These are phyloP conservation scores for Xanthoparmelia taractica DNA, from an alignment of 495 filamentous ascomycete genomes.

Conservation along the genomic window DNA sequence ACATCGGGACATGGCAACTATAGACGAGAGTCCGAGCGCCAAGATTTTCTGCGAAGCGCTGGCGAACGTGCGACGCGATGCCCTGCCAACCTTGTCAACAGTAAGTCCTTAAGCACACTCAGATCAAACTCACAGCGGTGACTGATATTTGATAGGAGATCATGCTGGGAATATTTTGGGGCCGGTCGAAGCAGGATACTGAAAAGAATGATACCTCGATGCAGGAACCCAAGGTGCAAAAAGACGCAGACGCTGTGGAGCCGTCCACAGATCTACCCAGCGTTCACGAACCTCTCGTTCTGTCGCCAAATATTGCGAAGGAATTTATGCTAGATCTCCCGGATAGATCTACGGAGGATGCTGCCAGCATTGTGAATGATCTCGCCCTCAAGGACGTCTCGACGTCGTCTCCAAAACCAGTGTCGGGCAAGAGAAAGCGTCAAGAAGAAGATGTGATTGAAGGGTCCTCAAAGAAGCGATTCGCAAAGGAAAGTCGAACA, in stretches of 20 bases:
- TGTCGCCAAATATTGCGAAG: background rate
- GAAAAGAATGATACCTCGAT: background rate
- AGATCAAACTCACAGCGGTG: background rate
- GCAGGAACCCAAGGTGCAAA: background rate
- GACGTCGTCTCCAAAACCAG: background rate
- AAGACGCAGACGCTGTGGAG: background rate
- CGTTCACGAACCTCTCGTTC: background rate
- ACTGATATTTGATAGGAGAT: background rate
- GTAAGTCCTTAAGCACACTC: background rate
- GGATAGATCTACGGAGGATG: background rate
- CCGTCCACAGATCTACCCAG: background rate
- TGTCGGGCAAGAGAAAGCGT: conserved; percentile 14
- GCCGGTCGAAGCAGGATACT: background rate
- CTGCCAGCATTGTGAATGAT: background rate
- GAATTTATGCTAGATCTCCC: background rate
- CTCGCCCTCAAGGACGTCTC: background rate
- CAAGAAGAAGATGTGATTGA: background rate
- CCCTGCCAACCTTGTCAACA: background rate
- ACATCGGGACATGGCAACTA: no score
- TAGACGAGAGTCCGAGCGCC: background rate
- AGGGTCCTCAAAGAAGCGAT: background rate
- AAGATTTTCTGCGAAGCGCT: background rate
- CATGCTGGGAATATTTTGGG: background rate
- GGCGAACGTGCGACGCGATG: background rate
- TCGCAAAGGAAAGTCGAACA: background rate